Evolutionary conservation across 1,284 basidiomycete genomes (phyloP), one percentile per base, ranked within the genome.

Genomic region (Butyriboletus appendiculatus): DNA sequence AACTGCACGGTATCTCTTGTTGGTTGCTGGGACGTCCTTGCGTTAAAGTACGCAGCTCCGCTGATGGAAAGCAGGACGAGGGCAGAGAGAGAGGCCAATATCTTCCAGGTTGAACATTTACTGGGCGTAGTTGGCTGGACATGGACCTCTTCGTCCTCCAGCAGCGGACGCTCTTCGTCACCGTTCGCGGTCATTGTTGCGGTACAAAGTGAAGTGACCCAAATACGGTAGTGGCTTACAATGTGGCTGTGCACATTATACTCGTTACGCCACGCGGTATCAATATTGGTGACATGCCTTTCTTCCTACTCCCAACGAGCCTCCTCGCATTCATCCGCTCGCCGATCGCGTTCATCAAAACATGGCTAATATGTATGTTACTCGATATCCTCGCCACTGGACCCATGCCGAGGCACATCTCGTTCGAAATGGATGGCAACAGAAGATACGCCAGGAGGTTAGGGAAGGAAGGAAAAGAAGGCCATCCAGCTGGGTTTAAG

Each of bases 381-480:
- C 77, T 94, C 50, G 73, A 74, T 50, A 73, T 92, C 24, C 79
- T 96, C 37, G 76, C 86, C 0, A 77, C 87, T 7, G 96, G 96
- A 0, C 96, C 97, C 1, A 80, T 97, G 20, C 97, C 97, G 0
- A 73, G 79, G 40, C 97, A 99, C 76, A 83, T 99, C 40, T 96
- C 92, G 3, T 96, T 99, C 68, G 90, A 98, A 35, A 97, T 99
- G 94, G 97, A 99, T 65, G 97, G 97, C 5, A 99, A 99, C 71
- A 79, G 97, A 48, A 81, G 97, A 6, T 98, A 92, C 69, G 96
- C 97, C 0, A 80, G 90, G n/a, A 77, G 71, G 59, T 76, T 82
- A 20, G 82, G 86, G 7, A 81, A 85, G 67, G 71, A 80, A 32
- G 81, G 92, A 10, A 75, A 78, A 33, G 77, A 92, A 55, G 96